phyloP scores from a whole-genome alignment of 176 grass and related monocot species.

The Triticum timopheevii region DNA sequence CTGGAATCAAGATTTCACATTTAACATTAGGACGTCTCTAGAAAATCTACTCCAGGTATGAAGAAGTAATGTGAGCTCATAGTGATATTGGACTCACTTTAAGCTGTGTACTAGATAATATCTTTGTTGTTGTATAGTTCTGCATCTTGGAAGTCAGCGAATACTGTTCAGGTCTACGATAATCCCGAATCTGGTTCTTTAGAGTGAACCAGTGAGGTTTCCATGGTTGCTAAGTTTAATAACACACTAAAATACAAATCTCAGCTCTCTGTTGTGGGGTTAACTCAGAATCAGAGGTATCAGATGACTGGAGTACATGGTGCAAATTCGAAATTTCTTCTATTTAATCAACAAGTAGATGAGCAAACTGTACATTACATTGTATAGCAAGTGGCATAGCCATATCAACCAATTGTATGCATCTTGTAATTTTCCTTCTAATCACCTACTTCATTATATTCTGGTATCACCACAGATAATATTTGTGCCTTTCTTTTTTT shows the following conservation, averaged over 20 bases:
- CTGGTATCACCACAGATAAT: background rate
- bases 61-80: background rate
- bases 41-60: slow-evolving; percentile 75
- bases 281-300: background rate
- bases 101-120: background rate
- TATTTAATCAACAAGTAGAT: slow-evolving; percentile 15
- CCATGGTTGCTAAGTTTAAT: background rate
- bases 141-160: background rate
- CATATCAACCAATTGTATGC: background rate
- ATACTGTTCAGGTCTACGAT: too few species aligned
- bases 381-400: slow-evolving; percentile 24
- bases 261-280: background rate
- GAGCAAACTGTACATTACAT: background rate
- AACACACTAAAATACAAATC: slow-evolving; percentile 1
- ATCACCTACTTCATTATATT: slow-evolving; percentile 9
- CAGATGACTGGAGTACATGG: slow-evolving; percentile 4
- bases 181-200: too few species aligned
- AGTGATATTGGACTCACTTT: background rate
- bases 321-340: background rate
- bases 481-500: slow-evolving; percentile 11
- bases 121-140: background rate
- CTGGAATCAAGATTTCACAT: slow-evolving; percentile 89
- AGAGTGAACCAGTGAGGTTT: too few species aligned
- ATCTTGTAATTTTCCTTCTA: slow-evolving; percentile 4
- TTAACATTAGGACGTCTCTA: slow-evolving; percentile 60